phyloP scores from a whole-genome alignment of 768 basidiomycete genomes.

The Podaxis sp. region DNA sequence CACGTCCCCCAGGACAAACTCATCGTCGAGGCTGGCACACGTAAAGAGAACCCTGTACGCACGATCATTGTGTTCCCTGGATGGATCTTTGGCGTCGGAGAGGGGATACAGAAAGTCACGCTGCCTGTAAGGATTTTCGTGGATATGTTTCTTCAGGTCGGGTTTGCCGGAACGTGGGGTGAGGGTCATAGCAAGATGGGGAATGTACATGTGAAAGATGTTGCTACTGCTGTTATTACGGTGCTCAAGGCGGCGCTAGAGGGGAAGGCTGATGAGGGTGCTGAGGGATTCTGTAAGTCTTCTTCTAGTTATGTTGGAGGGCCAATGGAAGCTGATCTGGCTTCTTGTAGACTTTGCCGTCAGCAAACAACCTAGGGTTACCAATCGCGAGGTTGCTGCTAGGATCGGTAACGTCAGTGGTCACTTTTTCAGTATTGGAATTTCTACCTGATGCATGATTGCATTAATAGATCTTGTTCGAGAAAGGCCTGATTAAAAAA shows the following conservation, averaged over 20 bases:
- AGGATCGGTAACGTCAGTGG: constrained; percentile 33
- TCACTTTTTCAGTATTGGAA: background rate
- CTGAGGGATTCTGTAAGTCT: constrained; percentile 35
- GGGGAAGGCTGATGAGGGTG: constrained; percentile 36
- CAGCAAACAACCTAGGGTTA: constrained; percentile 23
- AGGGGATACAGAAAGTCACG: constrained; percentile 35
- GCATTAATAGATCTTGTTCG: constrained; percentile 24
- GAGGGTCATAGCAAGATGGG: constrained; percentile 32
- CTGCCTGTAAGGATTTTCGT: constrained; percentile 32
- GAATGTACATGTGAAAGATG: constrained; percentile 38
- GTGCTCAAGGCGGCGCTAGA: constrained; percentile 36
- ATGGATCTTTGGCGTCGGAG: constrained; percentile 39
- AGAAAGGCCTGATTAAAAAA: constrained; percentile 27
- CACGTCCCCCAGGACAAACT: constrained; percentile 21
- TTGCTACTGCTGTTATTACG: constrained; percentile 26
- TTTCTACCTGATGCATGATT: background rate
- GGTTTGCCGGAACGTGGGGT: constrained; percentile 40
- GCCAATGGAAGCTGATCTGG: constrained; percentile 3
- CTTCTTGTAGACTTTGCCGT: constrained; percentile 28
- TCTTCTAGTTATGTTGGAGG: background rate
- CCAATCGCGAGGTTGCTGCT: constrained; percentile 25
- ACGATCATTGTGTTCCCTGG: constrained; percentile 39
- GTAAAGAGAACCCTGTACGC: constrained; percentile 34
- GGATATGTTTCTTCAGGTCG: constrained; percentile 24
- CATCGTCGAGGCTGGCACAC: constrained; percentile 37